Percentiles rank a stretch among this genome's conserved stretches.
Conservation (phyloP, 2,329 filamentous ascomycete genomes). For the Amauroascus niger region DNA sequence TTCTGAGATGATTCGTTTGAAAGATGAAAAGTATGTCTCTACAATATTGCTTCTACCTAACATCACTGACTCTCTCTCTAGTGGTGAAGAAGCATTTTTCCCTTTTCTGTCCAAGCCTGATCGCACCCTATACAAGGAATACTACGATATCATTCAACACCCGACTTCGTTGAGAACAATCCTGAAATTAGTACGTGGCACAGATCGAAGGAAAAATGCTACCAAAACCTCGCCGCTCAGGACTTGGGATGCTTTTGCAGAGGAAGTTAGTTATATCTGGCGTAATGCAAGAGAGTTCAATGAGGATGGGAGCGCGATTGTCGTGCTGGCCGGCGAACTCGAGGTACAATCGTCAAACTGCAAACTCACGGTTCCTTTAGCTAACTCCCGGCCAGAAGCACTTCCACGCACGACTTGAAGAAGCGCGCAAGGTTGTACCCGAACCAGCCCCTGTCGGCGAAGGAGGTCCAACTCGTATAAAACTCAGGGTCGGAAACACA, state of each 20-base stretch:
- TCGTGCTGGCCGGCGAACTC: conserved; percentile 63
- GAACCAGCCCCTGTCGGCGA: conserved; percentile 45
- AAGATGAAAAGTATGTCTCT: conserved; percentile 53
- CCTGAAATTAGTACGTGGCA: conserved; percentile 65
- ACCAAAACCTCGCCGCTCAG: conserved; percentile 60
- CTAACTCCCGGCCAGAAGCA: conserved; percentile 43
- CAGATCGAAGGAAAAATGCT: conserved; percentile 56
- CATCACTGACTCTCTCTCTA: conserved; percentile 18
- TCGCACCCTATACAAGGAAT: conserved; percentile 62
- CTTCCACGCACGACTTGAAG: conserved; percentile 58
- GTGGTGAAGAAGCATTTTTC: conserved; percentile 58
- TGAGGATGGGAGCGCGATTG: conserved; percentile 81
- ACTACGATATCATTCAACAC: conserved; percentile 73
- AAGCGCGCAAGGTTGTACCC: conserved; percentile 61
- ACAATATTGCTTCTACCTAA: conserved; percentile 13
- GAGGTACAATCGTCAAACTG: conserved; percentile 47
- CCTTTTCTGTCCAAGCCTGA: conserved; percentile 72
- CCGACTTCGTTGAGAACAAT: conserved; percentile 70
- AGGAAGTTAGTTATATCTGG: conserved; percentile 74
- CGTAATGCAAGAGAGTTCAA: conserved; percentile 82
- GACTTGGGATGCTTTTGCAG: conserved; percentile 71
- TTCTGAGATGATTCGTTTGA: conserved; percentile 58
- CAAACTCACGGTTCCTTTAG: neutral
- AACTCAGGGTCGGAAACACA: conserved; percentile 56
- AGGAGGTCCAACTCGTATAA: conserved; percentile 59